A percentile compares a stretch with the other conserved stretches of the same genome.
Conservation (phyloP, 495 filamentous ascomycete genomes). For the Aspergillus campestris region DNA sequence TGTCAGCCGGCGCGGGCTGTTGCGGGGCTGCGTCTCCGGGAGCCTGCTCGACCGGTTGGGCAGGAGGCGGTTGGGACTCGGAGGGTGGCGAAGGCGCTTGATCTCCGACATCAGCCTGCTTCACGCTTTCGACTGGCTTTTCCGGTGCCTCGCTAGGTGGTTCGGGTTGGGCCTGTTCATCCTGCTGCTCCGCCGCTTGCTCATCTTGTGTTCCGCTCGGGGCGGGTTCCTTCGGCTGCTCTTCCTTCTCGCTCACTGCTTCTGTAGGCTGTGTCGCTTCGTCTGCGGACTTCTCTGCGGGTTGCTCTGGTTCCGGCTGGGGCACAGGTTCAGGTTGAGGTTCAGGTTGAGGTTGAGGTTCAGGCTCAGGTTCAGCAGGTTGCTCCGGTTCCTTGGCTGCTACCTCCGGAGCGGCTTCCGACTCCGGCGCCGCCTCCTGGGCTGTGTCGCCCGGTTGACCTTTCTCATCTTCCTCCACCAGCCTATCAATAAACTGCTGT, state of each 20-base stretch:
- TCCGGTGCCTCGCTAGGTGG: neutral
- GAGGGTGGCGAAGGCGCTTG: neutral
- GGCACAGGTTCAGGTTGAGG: neutral
- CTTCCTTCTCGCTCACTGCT: neutral
- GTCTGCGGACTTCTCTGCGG: neutral
- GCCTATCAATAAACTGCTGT: conserved; percentile 37
- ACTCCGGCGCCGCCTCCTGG: conserved; percentile 9
- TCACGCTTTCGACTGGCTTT: neutral
- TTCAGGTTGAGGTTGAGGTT: neutral
- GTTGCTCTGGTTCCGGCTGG: neutral
- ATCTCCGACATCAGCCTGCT: conserved; percentile 1
- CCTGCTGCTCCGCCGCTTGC: neutral
- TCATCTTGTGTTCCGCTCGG: neutral
- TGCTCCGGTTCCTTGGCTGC: conserved; percentile 5
- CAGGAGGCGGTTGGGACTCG: neutral
- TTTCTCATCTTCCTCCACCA: conserved; percentile 37
- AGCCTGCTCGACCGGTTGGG: conserved; percentile 19
- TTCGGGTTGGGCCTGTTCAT: no score
- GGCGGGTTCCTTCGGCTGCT: neutral
- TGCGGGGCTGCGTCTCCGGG: conserved; percentile 7
- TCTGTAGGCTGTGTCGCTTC: neutral
- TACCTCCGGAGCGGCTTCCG: conserved; percentile 5
- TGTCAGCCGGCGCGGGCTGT: conserved; percentile 3
- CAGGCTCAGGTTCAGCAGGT: neutral
- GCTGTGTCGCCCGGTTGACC: conserved; percentile 8